Base-by-base conservation (phyloP, 2,329 filamentous ascomycete species). In the Cladorrhinum sp. region DNA sequence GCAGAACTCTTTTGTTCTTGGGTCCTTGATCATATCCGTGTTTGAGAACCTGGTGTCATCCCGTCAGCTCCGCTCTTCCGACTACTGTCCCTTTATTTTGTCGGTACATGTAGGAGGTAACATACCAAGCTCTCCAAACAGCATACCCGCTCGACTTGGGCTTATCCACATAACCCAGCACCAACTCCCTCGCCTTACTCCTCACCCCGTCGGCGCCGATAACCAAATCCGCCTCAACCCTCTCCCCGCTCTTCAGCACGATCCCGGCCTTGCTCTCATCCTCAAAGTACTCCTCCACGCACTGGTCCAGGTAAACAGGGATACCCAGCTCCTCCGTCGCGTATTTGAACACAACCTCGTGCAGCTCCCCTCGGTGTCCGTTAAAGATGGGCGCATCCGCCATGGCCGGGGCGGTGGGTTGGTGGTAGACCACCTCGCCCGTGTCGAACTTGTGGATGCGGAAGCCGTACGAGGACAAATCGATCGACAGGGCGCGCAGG, bases 391-490 rank as follows among this genome's bases (percentile, higher is more conserved):
- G 83, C 12, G 80, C 77, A 16, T 80, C 78, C 1, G 75, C 74
- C 30, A 79, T 71, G 33, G 72, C 72, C 1, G 74, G 68, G 2
- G 81, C 79, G 0, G 76, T 77, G 51, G 68, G 71, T 60, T 87
- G 85, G 60, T 85, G 84, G 59, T 82, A 79, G 21, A 87, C 79
- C 10, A 86, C 78, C 69, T 87, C 84, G 33, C 84, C 84, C 0
- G 79, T 80, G 28, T 84, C 83, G 62, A 77, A 86, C 65, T 86
- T 86, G 71, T 86, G 83, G 59, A 86, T 86, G 53, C 81, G 81
- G 73, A 86, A 87, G 48, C 84, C 84, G 61, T 86, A 81, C 0
- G 73, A 67, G 6, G 73, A 69, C 53, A 85, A 69, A 64, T 85
- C 77, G 63, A 85, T 85, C 64, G 79, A 82, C 7, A 85, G 70